Conservation (phyloP, 352 stramenopile genomes). For the Pythium periplocum region DNA sequence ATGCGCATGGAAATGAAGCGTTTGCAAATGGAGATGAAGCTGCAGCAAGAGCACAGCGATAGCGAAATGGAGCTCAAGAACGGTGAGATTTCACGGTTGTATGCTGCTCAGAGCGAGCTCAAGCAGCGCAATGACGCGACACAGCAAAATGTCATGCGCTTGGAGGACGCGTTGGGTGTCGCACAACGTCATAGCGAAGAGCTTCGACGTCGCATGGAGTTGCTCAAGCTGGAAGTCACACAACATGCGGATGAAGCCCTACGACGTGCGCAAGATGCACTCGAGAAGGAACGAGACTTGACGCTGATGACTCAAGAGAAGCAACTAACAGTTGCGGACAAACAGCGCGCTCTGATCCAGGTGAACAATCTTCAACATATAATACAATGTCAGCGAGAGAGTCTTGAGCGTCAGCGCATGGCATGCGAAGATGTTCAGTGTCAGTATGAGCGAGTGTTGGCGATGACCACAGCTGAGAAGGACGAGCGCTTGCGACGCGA, state of each 20-base stretch:
- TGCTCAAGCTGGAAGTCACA: conserved; percentile 43
- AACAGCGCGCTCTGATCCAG: conserved; percentile 45
- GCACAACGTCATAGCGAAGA: conserved; percentile 45
- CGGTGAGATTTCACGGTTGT: conserved; percentile 53
- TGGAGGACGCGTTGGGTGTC: conserved; percentile 34
- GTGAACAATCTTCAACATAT: conserved; percentile 31
- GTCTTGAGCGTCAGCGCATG: conserved; percentile 34
- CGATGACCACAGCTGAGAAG: conserved; percentile 31
- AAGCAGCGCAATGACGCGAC: conserved; percentile 53
- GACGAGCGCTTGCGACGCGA: conserved; percentile 39
- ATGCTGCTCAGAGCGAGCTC: conserved; percentile 42
- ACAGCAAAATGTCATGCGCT: conserved; percentile 37
- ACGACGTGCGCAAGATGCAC: conserved; percentile 24
- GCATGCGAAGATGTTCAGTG: conserved; percentile 36
- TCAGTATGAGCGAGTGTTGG: conserved; percentile 24
- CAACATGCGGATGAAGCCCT: conserved; percentile 33
- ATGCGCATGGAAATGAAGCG: conserved; percentile 62
- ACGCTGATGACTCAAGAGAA: conserved; percentile 26
- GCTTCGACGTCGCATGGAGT: conserved; percentile 33
- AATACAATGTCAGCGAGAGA: conserved; percentile 27
- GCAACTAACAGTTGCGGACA: conserved; percentile 26
- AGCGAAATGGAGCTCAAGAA: conserved; percentile 71
- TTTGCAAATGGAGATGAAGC: conserved; percentile 69
- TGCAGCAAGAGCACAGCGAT: conserved; percentile 59
- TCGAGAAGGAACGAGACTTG: conserved; percentile 34